Evolutionary conservation across 116 monocot genomes (phyloP), one percentile per base, ranked within the genome.

Genomic region (Iris pallida): DNA sequence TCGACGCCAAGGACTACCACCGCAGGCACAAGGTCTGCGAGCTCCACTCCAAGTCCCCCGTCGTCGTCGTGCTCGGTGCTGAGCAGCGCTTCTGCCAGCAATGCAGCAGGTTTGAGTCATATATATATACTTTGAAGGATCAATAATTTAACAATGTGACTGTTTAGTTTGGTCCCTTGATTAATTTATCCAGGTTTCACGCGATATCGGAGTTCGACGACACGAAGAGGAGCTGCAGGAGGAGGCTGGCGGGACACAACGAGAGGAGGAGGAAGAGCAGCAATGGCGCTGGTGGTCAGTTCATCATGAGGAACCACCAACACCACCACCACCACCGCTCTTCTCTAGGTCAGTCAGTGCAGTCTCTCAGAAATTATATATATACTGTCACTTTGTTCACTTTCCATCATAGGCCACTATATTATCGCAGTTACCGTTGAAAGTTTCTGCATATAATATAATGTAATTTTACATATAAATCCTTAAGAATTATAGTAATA

Each of bases 51-150:
- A 79, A 79, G 47, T 73, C 79, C 42, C 73, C 73, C 4, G n/a
- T 41, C 18, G 79, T 79, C 61, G 63, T 68, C 52, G 73, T 79
- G 10, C 47, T 53, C 16, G 73, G 79, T 46, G 20, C 63, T 15
- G 73, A 73, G 68, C 79, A 79, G 63, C 67, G 79, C 16, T 79
- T 79, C 68, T 79, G 79, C 64, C 79, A 79, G 63, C 68, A 73
- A 49, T 73, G 73, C 63, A 73, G 79, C 73, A 70, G 66, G 75
- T 57, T 4, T 5, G 9, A 9, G 49, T 51, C 49, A 13, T 51
- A 9, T 51, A 48, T 48, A 6, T 48, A 6, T 9, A 6, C 9
- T 48, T 48, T 48, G 5, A 9, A 48, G 9, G 9, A 48, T n/a
- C 9, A 48, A 5, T 48, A 9, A 48, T 48, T 48, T 48, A 48